Evolutionary conservation across 768 basidiomycete species (phyloP).

Genomic region (Rhodotorula taiwanensis): DNA sequence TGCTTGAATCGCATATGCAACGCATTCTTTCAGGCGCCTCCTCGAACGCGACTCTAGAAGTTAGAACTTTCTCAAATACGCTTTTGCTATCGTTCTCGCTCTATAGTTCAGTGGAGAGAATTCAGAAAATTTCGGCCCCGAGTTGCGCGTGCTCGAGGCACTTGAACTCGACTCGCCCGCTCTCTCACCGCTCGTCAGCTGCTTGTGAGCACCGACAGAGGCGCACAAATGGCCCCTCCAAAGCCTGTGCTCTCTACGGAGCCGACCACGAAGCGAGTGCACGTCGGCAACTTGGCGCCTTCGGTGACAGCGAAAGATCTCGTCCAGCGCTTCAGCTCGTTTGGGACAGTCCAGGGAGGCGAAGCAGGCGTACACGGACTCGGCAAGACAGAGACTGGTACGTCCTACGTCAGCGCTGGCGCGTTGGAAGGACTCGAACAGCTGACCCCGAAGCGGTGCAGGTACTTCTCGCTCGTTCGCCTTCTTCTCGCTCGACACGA

Average conservation of each 20-base stretch:
- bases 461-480: constrained; percentile 26
- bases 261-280: constrained; percentile 21
- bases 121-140: no score
- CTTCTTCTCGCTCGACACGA: constrained; percentile 30
- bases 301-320: constrained; percentile 22
- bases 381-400: constrained; percentile 11
- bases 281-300: constrained; percentile 26
- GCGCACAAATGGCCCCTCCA: not conserved
- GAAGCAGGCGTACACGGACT: constrained; percentile 18
- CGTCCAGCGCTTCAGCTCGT: constrained; percentile 31
- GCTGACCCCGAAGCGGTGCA: not conserved
- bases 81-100: no score
- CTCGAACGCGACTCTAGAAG: no score
- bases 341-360: constrained; percentile 20
- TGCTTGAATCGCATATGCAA: no score
- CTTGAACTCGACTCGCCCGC: no score
- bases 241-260: constrained; percentile 3
- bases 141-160: no score
- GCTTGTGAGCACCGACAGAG: no score
- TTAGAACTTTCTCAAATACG: no score
- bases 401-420: not conserved
- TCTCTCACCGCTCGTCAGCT: no score
- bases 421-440: fast-evolving
- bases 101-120: no score
- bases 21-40: no score